A percentile compares a stretch with the other conserved stretches of the same genome.
phyloP scores from a whole-genome alignment of 345 rosid genomes.

The Sisymbrium irio region DNA sequence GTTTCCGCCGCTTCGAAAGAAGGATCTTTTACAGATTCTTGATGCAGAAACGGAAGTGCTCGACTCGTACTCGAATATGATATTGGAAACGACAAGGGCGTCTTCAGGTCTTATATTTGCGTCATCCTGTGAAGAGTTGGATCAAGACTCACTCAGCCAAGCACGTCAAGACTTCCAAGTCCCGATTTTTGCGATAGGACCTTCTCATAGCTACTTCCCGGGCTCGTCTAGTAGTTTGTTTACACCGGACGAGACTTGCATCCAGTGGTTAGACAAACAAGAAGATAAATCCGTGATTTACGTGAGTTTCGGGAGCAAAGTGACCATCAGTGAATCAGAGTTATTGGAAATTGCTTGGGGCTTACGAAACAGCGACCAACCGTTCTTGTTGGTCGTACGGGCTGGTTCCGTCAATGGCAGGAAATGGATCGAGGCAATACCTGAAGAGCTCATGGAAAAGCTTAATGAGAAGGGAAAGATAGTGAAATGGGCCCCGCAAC shows the following conservation, averaged over 20 bases:
- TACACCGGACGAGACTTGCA: slow-evolving; percentile 38
- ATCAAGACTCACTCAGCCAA: slow-evolving; percentile 47
- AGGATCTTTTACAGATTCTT: slow-evolving; percentile 13
- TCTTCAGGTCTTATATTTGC: slow-evolving; percentile 50
- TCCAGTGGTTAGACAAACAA: slow-evolving; percentile 51
- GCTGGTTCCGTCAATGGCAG: background rate
- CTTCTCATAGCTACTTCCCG: slow-evolving; percentile 30
- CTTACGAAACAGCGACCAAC: slow-evolving; percentile 36
- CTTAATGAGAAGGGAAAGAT: slow-evolving; percentile 37
- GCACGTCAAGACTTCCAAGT: slow-evolving; percentile 35
- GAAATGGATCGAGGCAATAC: slow-evolving; percentile 1
- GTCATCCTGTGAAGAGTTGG: slow-evolving; percentile 57
- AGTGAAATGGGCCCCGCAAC: slow-evolving; percentile 30
- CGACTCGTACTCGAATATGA: background rate
- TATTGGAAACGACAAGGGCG: slow-evolving; percentile 10
- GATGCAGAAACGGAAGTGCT: background rate
- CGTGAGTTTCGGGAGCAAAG: slow-evolving; percentile 47
- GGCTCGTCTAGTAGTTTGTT: slow-evolving; percentile 35
- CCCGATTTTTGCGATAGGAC: slow-evolving; percentile 55
- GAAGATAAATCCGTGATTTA: slow-evolving; percentile 45
- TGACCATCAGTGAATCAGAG: slow-evolving; percentile 26
- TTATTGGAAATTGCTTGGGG: slow-evolving; percentile 47
- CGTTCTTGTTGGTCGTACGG: slow-evolving; percentile 52
- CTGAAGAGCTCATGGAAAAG: slow-evolving; percentile 24
- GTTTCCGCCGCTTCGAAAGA: slow-evolving; percentile 25